Percentiles rank a stretch among this genome's conserved stretches.
Conservation (phyloP, 345 rosid genomes). For the Salix dunnii region DNA sequence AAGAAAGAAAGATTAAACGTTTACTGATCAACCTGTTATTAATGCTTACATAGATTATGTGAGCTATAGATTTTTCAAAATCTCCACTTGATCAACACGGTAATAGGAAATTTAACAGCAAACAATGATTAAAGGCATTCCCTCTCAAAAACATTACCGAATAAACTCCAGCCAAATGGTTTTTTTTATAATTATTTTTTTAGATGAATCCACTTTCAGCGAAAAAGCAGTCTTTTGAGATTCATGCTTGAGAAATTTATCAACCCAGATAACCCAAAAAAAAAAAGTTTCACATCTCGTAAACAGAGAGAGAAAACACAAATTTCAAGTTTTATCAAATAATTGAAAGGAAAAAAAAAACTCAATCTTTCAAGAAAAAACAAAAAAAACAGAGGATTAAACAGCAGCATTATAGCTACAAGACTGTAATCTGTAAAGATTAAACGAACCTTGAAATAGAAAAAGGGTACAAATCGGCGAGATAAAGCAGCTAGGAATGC, state of each 20-base stretch:
- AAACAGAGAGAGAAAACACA: not conserved
- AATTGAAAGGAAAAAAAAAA: not conserved
- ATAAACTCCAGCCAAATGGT: not conserved
- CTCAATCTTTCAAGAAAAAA: not conserved
- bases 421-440: not conserved
- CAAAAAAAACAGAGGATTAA: not conserved
- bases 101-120: too few relatives aligned
- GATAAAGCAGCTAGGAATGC: not conserved
- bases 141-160: not conserved
- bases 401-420: not conserved
- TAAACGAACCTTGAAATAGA: not conserved
- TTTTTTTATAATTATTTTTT: not conserved
- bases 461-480: not conserved
- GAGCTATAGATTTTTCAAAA: not conserved
- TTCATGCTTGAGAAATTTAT: not conserved
- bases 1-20: not conserved
- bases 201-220: not conserved
- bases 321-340: not conserved
- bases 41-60: not conserved
- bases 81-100: not conserved
- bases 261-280: not conserved
- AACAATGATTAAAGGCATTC: not conserved
- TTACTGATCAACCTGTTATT: not conserved
- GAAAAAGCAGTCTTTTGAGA: not conserved
- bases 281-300: not conserved